Evolutionary conservation across 768 basidiomycete species (phyloP).

Genomic region (Asterophora parasitica): DNA sequence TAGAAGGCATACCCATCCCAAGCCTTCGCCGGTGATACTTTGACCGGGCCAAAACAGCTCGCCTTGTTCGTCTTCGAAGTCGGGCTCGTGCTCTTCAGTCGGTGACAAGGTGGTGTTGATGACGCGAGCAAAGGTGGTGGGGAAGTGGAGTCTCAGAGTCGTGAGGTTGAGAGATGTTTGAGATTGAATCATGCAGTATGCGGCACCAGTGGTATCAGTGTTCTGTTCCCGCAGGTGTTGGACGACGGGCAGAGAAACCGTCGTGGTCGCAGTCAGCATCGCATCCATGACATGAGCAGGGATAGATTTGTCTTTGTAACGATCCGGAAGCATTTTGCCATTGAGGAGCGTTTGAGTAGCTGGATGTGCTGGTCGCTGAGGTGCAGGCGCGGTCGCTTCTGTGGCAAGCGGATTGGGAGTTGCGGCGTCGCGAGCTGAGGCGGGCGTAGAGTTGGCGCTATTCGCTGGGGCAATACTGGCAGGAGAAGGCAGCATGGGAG

Average conservation of each 20-base stretch:
- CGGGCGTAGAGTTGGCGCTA: conserved; percentile 74
- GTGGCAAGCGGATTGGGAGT: conserved; percentile 45
- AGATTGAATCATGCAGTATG: conserved; percentile 44
- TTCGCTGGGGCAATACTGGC: conserved; percentile 62
- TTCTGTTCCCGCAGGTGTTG: conserved; percentile 40
- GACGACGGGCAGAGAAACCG: conserved; percentile 38
- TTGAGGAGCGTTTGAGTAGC: conserved; percentile 32
- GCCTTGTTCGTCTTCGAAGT: conserved; percentile 82
- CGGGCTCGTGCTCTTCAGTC: conserved; percentile 73
- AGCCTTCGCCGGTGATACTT: conserved; percentile 65
- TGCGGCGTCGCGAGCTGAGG: conserved; percentile 48
- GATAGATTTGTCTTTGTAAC: conserved; percentile 33
- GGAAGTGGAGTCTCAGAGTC: conserved; percentile 65
- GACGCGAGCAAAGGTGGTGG: conserved; percentile 71
- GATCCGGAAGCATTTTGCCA: conserved; percentile 33
- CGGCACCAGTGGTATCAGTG: conserved; percentile 32
- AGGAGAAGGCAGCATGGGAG: conserved; percentile 77
- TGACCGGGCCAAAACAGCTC: conserved; percentile 85
- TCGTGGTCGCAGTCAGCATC: conserved; percentile 38
- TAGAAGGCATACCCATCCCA: conserved; percentile 86
- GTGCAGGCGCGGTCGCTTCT: conserved; percentile 24
- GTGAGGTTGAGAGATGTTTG: conserved; percentile 60
- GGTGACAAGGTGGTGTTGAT: conserved; percentile 56
- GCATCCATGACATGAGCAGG: conserved; percentile 39
- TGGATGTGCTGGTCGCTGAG: conserved; percentile 26